Base-by-base conservation (phyloP, 2,329 filamentous ascomycete genomes). In the Cladosporium sp. region DNA sequence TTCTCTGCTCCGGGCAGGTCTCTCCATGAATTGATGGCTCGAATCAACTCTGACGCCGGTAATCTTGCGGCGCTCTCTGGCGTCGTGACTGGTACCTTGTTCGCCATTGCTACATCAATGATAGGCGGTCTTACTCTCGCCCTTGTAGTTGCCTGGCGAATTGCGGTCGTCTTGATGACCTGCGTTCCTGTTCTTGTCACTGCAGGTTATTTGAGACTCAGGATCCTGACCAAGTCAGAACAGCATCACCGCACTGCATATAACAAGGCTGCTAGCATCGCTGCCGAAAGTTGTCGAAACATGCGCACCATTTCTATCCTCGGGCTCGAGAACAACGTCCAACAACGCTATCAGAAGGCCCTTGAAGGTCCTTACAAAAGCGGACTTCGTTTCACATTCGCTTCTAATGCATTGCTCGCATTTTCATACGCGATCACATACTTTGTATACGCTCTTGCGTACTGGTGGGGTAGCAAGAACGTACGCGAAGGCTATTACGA, bases 201-300 rank as follows among this genome's bases (percentile, higher is more conserved):
- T 6, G 56, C 74, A 20, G 79, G 79, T 0, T 81, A 76, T 60
- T 66, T 78, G 19, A 73, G 79, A 40, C 70, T 81, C 11, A 73
- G 76, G 5, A 75, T 81, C 3, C 70, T 81, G 14, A 80, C 83
- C 2, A 78, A 81, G 38, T 85, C 87, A 50, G 84, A 89, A 61
- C 79, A 82, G 58, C 81, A 82, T 14, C 85, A 88, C 63, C 82
- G 85, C 40, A 82, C 80, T 22, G 85, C 87, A 2, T 90, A 87
- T 64, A 80, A 82, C 6, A 80, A 81, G 43, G 85, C 87, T 1
- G 82, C 86, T 15, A 80, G 82, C 5, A 81, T 89, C 54, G 86
- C 86, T 1, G 84, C 85, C 5, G 87, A 90, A 64, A 86, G 86
- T 1, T 84, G 87, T 51, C 81, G 83, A 55, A 83, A 82, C 1